Conservation (phyloP, 2,329 filamentous ascomycete species). For the Zelopaecilomyces penicillatus region DNA sequence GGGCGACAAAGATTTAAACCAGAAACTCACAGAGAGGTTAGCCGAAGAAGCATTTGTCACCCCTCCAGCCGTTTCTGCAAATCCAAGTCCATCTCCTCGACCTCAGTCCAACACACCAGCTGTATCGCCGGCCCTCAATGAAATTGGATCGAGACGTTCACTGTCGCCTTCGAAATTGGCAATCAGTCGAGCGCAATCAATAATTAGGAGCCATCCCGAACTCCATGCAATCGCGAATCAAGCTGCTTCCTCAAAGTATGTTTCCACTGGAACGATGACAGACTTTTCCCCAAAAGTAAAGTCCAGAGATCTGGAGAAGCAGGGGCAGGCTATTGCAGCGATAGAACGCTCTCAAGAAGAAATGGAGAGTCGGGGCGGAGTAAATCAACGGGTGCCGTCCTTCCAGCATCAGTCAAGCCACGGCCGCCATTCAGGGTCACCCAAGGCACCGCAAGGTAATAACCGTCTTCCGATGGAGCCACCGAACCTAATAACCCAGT, state of each 20-base stretch:
- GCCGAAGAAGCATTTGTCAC: slow-evolving; percentile 76
- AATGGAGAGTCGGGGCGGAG: slow-evolving; percentile 4
- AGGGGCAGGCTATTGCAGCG: slow-evolving; percentile 2
- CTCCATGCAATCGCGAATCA: slow-evolving; percentile 48
- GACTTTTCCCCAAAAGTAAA: slow-evolving; percentile 4
- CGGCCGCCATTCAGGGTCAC: slow-evolving; percentile 4
- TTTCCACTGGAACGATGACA: slow-evolving; percentile 54
- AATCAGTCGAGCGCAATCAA: slow-evolving; percentile 54
- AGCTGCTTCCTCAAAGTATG: slow-evolving; percentile 26
- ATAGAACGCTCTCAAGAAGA: slow-evolving; percentile 5
- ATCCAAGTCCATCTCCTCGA: slow-evolving; percentile 15
- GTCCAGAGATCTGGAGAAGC: not conserved
- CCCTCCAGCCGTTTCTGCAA: slow-evolving; percentile 19
- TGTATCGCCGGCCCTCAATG: slow-evolving; percentile 17
- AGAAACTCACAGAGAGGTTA: slow-evolving; percentile 64
- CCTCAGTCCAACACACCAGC: slow-evolving; percentile 23
- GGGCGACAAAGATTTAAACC: slow-evolving; percentile 42
- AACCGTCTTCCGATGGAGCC: slow-evolving; percentile 13
- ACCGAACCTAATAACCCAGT: slow-evolving; percentile 13
- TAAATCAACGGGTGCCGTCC: slow-evolving; percentile 7
- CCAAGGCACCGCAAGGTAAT: slow-evolving; percentile 13
- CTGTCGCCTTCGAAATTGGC: slow-evolving; percentile 36
- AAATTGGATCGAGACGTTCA: slow-evolving; percentile 28
- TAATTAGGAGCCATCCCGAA: slow-evolving; percentile 55
- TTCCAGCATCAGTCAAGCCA: slow-evolving; percentile 15